These are phyloP conservation scores for Colletotrichum sp. DNA, from an alignment of 2,329 filamentous ascomycete species.

Conservation along the genomic window DNA sequence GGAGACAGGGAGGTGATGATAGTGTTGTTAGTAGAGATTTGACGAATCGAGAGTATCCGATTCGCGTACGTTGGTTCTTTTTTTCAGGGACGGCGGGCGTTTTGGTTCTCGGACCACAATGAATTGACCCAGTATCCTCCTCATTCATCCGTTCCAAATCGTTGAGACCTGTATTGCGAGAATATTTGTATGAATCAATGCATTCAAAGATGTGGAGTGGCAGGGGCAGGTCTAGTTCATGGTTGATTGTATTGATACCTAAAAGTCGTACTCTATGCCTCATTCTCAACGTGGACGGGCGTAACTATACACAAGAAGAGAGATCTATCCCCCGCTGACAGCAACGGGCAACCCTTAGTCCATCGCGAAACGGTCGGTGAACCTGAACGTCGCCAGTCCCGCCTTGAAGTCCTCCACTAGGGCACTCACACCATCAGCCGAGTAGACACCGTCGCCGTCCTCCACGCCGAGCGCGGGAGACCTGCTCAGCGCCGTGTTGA, in stretches of 20 bases:
- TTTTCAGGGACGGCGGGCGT: not conserved
- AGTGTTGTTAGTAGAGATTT: not conserved
- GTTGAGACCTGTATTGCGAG: not conserved
- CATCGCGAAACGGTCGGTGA: slow-evolving; percentile 66
- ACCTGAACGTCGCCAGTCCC: slow-evolving; percentile 69
- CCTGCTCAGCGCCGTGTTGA: slow-evolving; percentile 47
- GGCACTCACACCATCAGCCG: slow-evolving; percentile 32
- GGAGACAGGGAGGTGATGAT: not conserved
- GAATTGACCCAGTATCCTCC: not conserved
- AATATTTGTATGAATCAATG: not conserved
- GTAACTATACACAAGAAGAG: slow-evolving; percentile 5
- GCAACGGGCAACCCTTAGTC: slow-evolving; percentile 40
- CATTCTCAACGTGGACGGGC: not conserved
- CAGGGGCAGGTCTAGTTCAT: not conserved
- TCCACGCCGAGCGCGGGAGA: slow-evolving; percentile 41
- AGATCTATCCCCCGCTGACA: not conserved
- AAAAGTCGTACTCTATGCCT: not conserved
- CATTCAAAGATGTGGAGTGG: not conserved
- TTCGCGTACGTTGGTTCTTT: not conserved
- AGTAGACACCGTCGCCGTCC: slow-evolving; percentile 46
- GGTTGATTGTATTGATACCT: not conserved
- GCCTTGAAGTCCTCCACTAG: slow-evolving; percentile 56
- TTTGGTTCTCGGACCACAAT: not conserved
- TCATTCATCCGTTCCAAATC: not conserved
- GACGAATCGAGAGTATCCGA: not conserved